phyloP scores from a whole-genome alignment of 352 stramenopile species.

The Plasmopara muralis region DNA sequence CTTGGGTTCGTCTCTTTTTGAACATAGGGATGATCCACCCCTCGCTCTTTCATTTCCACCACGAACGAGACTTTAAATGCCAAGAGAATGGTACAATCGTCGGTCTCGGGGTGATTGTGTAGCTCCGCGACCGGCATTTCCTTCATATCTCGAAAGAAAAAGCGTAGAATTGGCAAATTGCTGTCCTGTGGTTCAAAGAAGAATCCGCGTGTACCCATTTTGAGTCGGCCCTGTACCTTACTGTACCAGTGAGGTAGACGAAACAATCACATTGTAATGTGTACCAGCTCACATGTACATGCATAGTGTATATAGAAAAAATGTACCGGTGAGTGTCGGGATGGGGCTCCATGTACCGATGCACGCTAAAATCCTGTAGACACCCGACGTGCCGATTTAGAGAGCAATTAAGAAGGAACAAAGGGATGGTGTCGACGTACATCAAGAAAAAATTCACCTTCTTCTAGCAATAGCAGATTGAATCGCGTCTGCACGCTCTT shows the following conservation, averaged over 20 bases:
- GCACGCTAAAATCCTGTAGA: constrained; percentile 75
- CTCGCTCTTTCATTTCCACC: constrained; percentile 84
- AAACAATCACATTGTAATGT: neutral
- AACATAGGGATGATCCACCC: constrained; percentile 78
- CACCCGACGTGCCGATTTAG: constrained; percentile 4
- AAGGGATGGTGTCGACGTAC: constrained; percentile 21
- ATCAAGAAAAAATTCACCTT: constrained; percentile 93
- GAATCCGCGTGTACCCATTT: constrained; percentile 86
- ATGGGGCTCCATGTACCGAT: constrained; percentile 60
- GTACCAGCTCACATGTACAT: neutral
- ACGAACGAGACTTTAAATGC: constrained; percentile 53
- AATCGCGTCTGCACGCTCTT: constrained; percentile 77
- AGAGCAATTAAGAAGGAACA: neutral
- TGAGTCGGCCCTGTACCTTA: constrained; percentile 75
- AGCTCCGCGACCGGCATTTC: constrained; percentile 51
- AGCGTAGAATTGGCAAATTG: constrained; percentile 72
- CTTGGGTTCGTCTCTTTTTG: constrained; percentile 34
- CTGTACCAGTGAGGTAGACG: constrained; percentile 8
- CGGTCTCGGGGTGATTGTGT: constrained; percentile 32
- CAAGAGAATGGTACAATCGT: constrained; percentile 51
- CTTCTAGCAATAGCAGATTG: constrained; percentile 90
- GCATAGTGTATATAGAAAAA: constrained; percentile 5
- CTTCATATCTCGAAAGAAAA: constrained; percentile 83
- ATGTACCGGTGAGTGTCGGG: constrained; percentile 44
- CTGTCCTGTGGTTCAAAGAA: constrained; percentile 90